phyloP scores from a whole-genome alignment of 495 filamentous ascomycete species.

The Cryomyces minteri region DNA sequence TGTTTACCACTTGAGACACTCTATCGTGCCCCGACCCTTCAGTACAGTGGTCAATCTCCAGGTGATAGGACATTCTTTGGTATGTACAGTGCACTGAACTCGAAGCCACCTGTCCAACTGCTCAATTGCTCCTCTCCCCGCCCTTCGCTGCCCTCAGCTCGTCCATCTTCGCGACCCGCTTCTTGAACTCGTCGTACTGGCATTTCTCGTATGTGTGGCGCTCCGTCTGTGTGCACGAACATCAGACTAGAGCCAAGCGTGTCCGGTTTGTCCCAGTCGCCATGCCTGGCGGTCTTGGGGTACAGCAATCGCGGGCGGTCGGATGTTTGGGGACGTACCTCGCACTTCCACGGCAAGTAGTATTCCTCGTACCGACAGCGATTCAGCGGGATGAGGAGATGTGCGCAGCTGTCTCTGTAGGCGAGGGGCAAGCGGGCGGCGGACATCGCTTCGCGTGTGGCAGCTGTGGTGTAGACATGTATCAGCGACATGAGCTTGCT shows the following conservation, averaged over 20 bases:
- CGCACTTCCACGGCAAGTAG: constrained; percentile 95
- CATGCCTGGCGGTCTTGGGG: no score
- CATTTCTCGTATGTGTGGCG: constrained; percentile 97
- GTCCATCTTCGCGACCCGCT: constrained; percentile 95
- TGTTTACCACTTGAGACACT: no score
- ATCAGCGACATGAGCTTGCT: not conserved
- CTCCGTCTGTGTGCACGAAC: constrained; percentile 46
- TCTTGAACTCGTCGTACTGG: constrained; percentile 98
- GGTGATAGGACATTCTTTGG: no score
- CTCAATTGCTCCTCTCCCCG: constrained; percentile 69
- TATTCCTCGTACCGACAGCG: constrained; percentile 80
- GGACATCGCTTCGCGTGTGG: constrained; percentile 80
- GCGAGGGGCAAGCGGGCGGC: constrained; percentile 72
- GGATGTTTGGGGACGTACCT: constrained; percentile 37
- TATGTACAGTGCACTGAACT: no score
- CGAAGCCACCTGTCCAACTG: no score
- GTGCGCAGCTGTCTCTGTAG: constrained; percentile 87
- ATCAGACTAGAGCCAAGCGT: not conserved
- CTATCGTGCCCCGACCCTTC: no score
- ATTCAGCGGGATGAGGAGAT: constrained; percentile 88
- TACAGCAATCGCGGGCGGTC: no score
- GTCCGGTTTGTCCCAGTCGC: no score
- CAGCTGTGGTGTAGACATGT: constrained; percentile 18
- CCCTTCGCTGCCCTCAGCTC: constrained; percentile 78
- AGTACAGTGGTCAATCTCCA: no score